Evolutionary conservation across 768 basidiomycete species (phyloP).

Genomic region (Podaxis sp.): DNA sequence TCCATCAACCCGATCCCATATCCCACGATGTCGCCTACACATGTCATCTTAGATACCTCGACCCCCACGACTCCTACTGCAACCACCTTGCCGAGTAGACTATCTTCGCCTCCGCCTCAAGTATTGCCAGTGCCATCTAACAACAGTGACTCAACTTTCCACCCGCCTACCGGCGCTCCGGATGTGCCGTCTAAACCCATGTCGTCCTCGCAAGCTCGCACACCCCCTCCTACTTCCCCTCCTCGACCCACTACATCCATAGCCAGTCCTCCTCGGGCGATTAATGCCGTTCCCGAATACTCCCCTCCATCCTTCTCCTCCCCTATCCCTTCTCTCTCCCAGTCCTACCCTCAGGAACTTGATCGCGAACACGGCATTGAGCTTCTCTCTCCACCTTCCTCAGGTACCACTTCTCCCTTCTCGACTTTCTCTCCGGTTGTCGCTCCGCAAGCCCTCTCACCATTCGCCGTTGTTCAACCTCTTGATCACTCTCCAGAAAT

Average conservation of each 20-base stretch:
- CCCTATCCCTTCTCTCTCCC: constrained; percentile 34
- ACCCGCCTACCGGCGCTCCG: not conserved
- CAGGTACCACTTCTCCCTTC: constrained; percentile 11
- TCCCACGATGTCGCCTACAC: constrained; percentile 44
- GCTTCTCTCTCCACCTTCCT: constrained; percentile 35
- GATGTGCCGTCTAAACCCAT: constrained; percentile 3
- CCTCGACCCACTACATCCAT: constrained; percentile 6
- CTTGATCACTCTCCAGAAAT: not conserved
- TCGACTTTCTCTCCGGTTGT: constrained; percentile 12
- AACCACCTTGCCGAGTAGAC: constrained; percentile 17
- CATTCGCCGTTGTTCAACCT: constrained; percentile 5
- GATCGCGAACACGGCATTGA: constrained; percentile 40
- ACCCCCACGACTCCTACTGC: constrained; percentile 22
- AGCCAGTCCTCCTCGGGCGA: not conserved
- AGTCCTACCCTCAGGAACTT: constrained; percentile 38
- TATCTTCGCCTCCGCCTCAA: constrained; percentile 20
- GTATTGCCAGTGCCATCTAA: constrained; percentile 15
- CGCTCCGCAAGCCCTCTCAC: constrained; percentile 9
- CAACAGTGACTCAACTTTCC: constrained; percentile 3
- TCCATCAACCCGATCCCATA: constrained; percentile 42
- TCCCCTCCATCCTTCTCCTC: constrained; percentile 15
- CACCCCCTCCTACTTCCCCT: constrained; percentile 13
- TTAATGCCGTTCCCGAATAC: not conserved
- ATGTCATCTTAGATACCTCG: constrained; percentile 37
- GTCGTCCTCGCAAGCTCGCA: constrained; percentile 10